phyloP scores from a whole-genome alignment of 306 rosid genomes.

The Benincasa hispida region DNA sequence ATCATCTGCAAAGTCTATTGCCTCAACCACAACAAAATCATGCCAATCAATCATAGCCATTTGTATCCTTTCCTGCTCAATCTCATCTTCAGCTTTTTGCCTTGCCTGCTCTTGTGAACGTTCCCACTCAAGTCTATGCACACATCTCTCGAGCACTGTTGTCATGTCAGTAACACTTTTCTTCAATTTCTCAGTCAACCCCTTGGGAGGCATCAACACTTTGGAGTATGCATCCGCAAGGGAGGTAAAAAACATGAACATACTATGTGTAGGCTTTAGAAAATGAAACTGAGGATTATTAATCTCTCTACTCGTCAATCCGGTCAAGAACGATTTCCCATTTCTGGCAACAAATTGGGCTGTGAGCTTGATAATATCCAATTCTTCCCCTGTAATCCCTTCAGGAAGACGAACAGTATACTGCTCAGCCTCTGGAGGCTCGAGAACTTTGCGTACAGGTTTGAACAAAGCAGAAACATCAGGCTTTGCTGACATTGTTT shows the following conservation, averaged over 20 bases:
- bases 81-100: slow-evolving; percentile 88
- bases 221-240: slow-evolving; percentile 90
- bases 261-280: slow-evolving; percentile 88
- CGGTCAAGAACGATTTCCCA: slow-evolving; percentile 85
- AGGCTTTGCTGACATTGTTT: slow-evolving; percentile 23
- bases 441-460: slow-evolving; percentile 55
- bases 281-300: slow-evolving; percentile 89
- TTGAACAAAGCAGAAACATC: slow-evolving; percentile 61
- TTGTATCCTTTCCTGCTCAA: slow-evolving; percentile 81
- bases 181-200: slow-evolving; percentile 65
- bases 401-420: slow-evolving; percentile 91
- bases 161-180: slow-evolving; percentile 76
- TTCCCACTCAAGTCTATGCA: slow-evolving; percentile 87
- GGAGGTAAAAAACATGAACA: slow-evolving; percentile 89
- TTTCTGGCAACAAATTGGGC: slow-evolving; percentile 95
- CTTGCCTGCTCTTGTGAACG: slow-evolving; percentile 93
- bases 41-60: slow-evolving; percentile 99
- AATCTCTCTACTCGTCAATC: slow-evolving; percentile 83
- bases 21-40: slow-evolving; percentile 94
- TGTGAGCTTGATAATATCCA: slow-evolving; percentile 88
- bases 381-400: slow-evolving; percentile 89
- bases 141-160: slow-evolving; percentile 81
- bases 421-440: slow-evolving; percentile 93
- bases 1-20: slow-evolving; percentile 86
- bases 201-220: slow-evolving; percentile 89